Conservation (phyloP, 257 asterid species). For the Linaria vulgaris region DNA sequence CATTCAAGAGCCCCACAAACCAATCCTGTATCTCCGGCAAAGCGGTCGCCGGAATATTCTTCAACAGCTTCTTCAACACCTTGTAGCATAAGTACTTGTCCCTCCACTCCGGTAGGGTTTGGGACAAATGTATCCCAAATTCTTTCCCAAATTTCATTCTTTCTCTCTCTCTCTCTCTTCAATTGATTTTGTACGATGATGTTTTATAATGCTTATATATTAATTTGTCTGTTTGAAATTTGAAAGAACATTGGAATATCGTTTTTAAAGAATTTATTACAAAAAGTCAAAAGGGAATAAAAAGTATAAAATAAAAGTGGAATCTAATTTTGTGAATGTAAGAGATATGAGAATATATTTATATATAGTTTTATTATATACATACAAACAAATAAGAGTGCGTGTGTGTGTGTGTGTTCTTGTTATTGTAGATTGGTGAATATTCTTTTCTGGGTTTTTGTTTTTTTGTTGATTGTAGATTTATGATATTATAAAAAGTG, state of each 20-base stretch:
- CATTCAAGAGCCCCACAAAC: slow-evolving; percentile 65
- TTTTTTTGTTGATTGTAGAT: not conserved
- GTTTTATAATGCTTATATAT: not conserved
- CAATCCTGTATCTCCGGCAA: slow-evolving; percentile 52
- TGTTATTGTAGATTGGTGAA: not conserved
- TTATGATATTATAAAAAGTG: not conserved
- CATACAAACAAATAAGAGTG: not conserved
- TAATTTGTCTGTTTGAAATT: not conserved
- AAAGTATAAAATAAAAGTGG: not conserved
- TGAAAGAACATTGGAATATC: slow-evolving; percentile 7
- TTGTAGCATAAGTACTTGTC: slow-evolving; percentile 83
- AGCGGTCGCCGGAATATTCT: slow-evolving; percentile 43
- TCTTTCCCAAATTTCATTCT: slow-evolving; percentile 87
- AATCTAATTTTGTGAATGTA: not conserved
- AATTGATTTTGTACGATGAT: not conserved
- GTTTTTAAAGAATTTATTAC: too few relatives aligned
- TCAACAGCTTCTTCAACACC: slow-evolving; percentile 79
- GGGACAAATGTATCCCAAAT: slow-evolving; percentile 63
- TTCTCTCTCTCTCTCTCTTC: not conserved
- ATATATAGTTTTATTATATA: not conserved
- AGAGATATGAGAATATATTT: not conserved
- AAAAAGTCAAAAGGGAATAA: not conserved
- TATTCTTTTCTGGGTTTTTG: not conserved
- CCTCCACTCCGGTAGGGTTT: slow-evolving; percentile 94
- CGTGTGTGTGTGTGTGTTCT: not conserved